Evolutionary conservation across 768 basidiomycete species (phyloP).

Genomic region (Leccinum barrowsii): DNA sequence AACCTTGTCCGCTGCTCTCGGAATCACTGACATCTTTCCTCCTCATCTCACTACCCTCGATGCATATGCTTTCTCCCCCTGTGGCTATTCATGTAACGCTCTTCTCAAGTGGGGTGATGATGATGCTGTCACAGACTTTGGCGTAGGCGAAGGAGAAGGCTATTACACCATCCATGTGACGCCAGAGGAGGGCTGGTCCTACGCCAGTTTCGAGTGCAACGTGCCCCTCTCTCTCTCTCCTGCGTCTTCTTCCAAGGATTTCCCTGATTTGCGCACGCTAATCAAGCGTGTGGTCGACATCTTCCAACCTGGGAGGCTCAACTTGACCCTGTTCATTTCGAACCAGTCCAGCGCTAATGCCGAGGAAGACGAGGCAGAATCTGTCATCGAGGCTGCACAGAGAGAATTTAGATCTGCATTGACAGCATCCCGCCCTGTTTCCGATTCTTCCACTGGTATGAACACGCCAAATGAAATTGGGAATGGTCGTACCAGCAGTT

Average conservation of each 20-base stretch:
- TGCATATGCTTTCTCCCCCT: slow-evolving; percentile 90
- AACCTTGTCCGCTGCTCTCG: slow-evolving; percentile 63
- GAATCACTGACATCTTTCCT: slow-evolving; percentile 82
- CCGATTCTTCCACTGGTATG: slow-evolving; percentile 20
- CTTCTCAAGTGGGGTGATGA: slow-evolving; percentile 59
- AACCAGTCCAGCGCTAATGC: slow-evolving; percentile 45
- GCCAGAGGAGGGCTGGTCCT: slow-evolving; percentile 96
- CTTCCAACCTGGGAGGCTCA: slow-evolving; percentile 85
- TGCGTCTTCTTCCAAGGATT: slow-evolving; percentile 31
- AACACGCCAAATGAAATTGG: slow-evolving; percentile 13
- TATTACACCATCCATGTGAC: slow-evolving; percentile 99
- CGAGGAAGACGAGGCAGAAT: slow-evolving; percentile 47
- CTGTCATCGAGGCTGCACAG: slow-evolving; percentile 68
- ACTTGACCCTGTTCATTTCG: slow-evolving; percentile 88
- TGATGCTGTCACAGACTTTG: slow-evolving; percentile 18
- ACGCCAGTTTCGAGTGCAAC: slow-evolving; percentile 98
- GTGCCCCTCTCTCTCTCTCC: slow-evolving; percentile 56
- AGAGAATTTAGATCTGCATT: slow-evolving; percentile 68
- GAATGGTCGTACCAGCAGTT: slow-evolving; percentile 36
- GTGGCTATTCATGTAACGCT: slow-evolving; percentile 95
- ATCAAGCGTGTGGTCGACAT: slow-evolving; percentile 88
- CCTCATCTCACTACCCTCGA: slow-evolving; percentile 77
- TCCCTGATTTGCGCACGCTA: slow-evolving; percentile 78
- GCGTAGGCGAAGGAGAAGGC: slow-evolving; percentile 71
- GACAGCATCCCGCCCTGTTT: slow-evolving; percentile 28